Base-by-base conservation (phyloP, 2,329 filamentous ascomycete species). In the Knoxdaviesia capensis region DNA sequence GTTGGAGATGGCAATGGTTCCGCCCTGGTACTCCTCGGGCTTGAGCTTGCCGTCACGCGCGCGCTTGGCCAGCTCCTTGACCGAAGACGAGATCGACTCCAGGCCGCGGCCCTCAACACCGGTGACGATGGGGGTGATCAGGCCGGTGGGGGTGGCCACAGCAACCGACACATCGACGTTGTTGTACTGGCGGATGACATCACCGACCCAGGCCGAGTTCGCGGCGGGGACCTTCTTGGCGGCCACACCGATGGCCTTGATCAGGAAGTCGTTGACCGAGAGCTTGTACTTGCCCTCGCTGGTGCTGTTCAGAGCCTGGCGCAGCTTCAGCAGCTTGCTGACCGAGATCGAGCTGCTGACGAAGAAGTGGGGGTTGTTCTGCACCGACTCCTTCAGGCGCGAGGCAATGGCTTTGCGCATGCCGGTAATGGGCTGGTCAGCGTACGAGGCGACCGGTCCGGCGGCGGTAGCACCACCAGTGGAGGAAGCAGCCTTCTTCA, bases 1-100 rank as follows among this genome's bases (percentile, higher is more conserved):
- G 77, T 98, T 98, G 67, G 84, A 93, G 65, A 98, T 96, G 62
- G 88, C 94, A 66, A 98, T 94, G 59, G 85, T 93, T 60, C 90
- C 90, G 44, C 90, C 90, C 71, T 94, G 88, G 77, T 93, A 98
- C 66, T 98, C 87, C 63, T 98, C 88, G 39, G 90, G 90, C 80
- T 96, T 96, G 54, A 98, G 81, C 77, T 96, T 98, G 66, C 84
- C 83, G 53, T 96, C 90, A 47, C 86, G 77, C 48, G 90, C 90
- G 59, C 85, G 84, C 77, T 93, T 94, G 58, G 87, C 87, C 43
- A 98, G 82, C 57, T 94, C 86, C 72, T 96, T 96, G 67, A 98
- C 80, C 60, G 83, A 72, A 54, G 71, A 64, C 43, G 86, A 94
- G 65, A 98, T 94, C 58, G 74, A 73, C 62, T 86, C 75, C 44